Conservation (phyloP, 2,329 filamentous ascomycete species). For the Penicillium sp. region DNA sequence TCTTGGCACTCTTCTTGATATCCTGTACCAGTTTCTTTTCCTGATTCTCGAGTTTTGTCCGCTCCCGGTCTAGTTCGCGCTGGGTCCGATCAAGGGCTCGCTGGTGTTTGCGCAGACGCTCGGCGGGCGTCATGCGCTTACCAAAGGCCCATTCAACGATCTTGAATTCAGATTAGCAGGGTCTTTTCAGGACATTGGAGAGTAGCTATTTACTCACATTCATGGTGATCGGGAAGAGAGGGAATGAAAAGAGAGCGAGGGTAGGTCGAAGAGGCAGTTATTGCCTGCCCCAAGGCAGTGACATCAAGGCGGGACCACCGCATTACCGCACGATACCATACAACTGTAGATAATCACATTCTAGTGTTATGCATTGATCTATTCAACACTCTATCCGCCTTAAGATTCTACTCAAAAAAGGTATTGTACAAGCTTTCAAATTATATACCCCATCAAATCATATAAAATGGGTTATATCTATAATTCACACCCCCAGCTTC, state of each 20-base stretch:
- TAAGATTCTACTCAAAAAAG: no score
- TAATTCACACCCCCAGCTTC: no score
- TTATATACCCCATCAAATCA: no score
- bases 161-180: slow-evolving; percentile 52
- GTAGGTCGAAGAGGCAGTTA: slow-evolving; percentile 10
- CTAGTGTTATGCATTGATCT: not conserved
- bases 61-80: slow-evolving; percentile 90
- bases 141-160: slow-evolving; percentile 99
- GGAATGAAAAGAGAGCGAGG: not conserved
- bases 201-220: slow-evolving; percentile 39
- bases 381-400: no score
- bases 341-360: not conserved
- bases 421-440: no score
- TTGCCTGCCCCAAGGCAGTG: slow-evolving; percentile 21
- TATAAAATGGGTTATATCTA: no score
- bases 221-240: slow-evolving; percentile 31
- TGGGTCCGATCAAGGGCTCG: slow-evolving; percentile 96
- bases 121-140: slow-evolving; percentile 95
- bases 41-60: slow-evolving; percentile 95
- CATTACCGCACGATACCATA: slow-evolving; percentile 1
- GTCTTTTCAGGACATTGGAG: not conserved
- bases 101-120: slow-evolving; percentile 72
- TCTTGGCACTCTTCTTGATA: slow-evolving; percentile 98
- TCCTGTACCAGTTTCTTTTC: slow-evolving; percentile 96
- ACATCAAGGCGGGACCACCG: slow-evolving; percentile 30